Evolutionary conservation across 352 stramenopile genomes (phyloP).

Genomic region (Aphanomyces euteiches): DNA sequence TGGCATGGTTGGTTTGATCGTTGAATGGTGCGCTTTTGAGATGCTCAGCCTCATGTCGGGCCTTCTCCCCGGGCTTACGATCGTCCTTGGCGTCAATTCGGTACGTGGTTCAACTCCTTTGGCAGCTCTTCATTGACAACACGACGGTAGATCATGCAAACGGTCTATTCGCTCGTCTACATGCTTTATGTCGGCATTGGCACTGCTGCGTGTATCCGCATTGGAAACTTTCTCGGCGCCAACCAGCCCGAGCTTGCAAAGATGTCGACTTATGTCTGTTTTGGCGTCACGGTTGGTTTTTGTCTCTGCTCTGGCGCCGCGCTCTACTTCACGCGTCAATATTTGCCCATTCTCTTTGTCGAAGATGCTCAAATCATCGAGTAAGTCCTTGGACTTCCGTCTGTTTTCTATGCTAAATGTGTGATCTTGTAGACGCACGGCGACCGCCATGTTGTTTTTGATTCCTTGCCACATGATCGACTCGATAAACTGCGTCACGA

Average conservation of each 20-base stretch:
- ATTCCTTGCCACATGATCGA: constrained; percentile 51
- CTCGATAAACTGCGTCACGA: constrained; percentile 46
- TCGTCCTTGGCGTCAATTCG: constrained; percentile 57
- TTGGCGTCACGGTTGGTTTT: constrained; percentile 40
- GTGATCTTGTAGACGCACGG: constrained; percentile 35
- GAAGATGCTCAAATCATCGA: constrained; percentile 32
- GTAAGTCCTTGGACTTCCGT: constrained; percentile 30
- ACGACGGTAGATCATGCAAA: constrained; percentile 38
- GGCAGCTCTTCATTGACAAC: neutral
- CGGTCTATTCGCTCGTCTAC: constrained; percentile 57
- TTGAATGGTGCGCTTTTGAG: constrained; percentile 71
- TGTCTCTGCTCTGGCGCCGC: constrained; percentile 37
- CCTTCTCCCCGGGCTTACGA: constrained; percentile 46
- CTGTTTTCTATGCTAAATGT: neutral
- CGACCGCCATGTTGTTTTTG: constrained; percentile 44
- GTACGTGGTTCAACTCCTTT: constrained; percentile 30
- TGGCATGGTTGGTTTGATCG: constrained; percentile 53
- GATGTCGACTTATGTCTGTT: constrained; percentile 44
- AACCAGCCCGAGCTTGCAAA: constrained; percentile 45
- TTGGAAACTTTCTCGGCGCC: constrained; percentile 54
- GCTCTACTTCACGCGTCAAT: constrained; percentile 41
- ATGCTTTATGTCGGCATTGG: constrained; percentile 59
- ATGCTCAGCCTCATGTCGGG: constrained; percentile 57
- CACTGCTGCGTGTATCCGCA: constrained; percentile 53
- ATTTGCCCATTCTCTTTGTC: constrained; percentile 43